Conservation (phyloP, 345 rosid genomes). For the Citrus hindsii region DNA sequence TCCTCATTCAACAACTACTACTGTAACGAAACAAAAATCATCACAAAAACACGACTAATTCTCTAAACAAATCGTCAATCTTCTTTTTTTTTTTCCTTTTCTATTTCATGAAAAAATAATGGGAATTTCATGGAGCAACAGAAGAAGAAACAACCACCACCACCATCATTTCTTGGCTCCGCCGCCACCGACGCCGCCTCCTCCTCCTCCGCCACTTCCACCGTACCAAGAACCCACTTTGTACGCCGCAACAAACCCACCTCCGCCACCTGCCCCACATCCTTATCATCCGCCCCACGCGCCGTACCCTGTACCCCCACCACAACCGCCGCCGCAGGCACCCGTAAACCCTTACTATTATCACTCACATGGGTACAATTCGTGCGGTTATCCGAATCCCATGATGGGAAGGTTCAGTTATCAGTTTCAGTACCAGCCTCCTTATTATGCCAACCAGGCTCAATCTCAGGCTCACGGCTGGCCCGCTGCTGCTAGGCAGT, state of each 20-base stretch:
- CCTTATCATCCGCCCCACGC: constrained; percentile 31
- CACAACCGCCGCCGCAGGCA: constrained; percentile 30
- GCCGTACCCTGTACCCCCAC: constrained; percentile 32
- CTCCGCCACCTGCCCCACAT: constrained; percentile 24
- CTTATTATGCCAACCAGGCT: constrained; percentile 47
- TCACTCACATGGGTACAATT: constrained; percentile 30
- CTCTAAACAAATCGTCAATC: background rate
- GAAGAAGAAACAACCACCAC: constrained; percentile 51
- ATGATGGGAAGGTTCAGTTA: constrained; percentile 41
- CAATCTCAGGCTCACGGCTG: constrained; percentile 41
- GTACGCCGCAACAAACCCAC: constrained; percentile 16
- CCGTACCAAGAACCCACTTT: constrained; percentile 23
- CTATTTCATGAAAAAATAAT: constrained; percentile 19
- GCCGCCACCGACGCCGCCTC: constrained; percentile 37
- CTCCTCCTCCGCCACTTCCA: constrained; percentile 20
- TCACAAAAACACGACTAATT: background rate
- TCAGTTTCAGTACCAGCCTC: constrained; percentile 36
- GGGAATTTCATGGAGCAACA: constrained; percentile 77
- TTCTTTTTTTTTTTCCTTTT: background rate
- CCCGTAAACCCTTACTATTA: constrained; percentile 32
- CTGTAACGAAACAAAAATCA: background rate
- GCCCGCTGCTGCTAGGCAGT: constrained; percentile 32
- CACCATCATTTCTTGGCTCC: constrained; percentile 34
- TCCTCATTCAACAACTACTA: background rate
- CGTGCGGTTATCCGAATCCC: constrained; percentile 32